A percentile compares a stretch with the other conserved stretches of the same genome.
These are phyloP conservation scores for Fusarium verrucosum DNA, from an alignment of 2,329 filamentous ascomycete species.

Conservation along the genomic window DNA sequence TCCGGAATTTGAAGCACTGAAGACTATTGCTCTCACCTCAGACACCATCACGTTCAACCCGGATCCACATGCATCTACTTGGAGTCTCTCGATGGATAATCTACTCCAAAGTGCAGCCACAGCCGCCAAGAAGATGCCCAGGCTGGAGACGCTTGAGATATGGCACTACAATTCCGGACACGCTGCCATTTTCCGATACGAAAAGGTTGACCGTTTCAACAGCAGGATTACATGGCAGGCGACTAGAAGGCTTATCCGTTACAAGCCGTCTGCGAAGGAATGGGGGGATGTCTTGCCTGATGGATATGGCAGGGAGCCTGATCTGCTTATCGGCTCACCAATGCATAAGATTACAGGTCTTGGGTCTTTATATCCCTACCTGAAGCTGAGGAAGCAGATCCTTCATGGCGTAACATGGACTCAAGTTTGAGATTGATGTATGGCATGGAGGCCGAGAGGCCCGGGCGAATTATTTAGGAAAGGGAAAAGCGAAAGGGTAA, in stretches of 20 bases:
- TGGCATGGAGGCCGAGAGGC: too few relatives aligned
- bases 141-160: conserved; percentile 11
- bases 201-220: background rate
- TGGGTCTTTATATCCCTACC: background rate
- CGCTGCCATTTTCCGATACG: conserved; percentile 21
- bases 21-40: conserved; percentile 7
- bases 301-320: background rate
- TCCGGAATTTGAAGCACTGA: background rate
- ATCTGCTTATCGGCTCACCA: rapidly evolving
- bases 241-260: rapidly evolving
- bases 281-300: background rate
- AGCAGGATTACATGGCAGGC: background rate
- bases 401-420: background rate
- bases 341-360: background rate
- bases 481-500: too few relatives aligned
- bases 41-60: background rate
- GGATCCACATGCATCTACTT: too few relatives aligned
- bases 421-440: background rate
- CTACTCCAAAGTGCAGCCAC: background rate
- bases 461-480: too few relatives aligned
- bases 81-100: too few relatives aligned
- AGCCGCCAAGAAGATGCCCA: conserved; percentile 2
- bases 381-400: background rate
- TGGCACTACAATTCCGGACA: conserved; percentile 7
- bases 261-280: background rate